Base-by-base conservation (phyloP, 768 basidiomycete species). In the Krasilnikovozyma curviuscula region DNA sequence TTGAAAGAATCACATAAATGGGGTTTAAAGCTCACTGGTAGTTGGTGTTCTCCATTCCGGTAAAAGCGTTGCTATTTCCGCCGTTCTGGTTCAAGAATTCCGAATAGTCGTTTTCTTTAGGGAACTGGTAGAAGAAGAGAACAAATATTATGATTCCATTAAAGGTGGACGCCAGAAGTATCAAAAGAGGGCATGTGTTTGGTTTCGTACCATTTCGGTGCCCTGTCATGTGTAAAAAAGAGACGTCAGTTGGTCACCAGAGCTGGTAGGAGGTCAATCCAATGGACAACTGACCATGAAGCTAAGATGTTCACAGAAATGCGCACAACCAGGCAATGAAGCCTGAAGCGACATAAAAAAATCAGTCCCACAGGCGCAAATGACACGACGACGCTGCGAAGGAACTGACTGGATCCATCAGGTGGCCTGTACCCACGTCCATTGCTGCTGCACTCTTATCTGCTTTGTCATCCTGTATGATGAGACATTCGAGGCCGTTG, bases 391-490 rank as follows among this genome's bases (percentile, higher is more conserved):
- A 19, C 24, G 24, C 34, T 29, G 34, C 18, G 18, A 23, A 16
- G 34, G n/a, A n/a, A 69, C 79, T 64, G 60, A 84, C 84, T 14
- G 93, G 93, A 65, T 98, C 93, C 37, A 73, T 76, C 45, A 98
- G 65, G 65, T 97, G 89, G 4, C 93, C 93, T 2, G 95, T 88
- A 30, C 80, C 79, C 44, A 97, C 86, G 65, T 91, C 83, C 58
- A 98, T 71, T 60, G 84, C 83, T 2, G 91, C 93, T 0, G 88
- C 84, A 10, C 85, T 82, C 66, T 89, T 93, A 67, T 98, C 93
- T 5, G 89, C 77, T 54, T 76, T 77, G 0, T 73, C 65, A 61
- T 98, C 91, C 47, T 78, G 78, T 13, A 97, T 71, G 23, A 98
- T 65, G 54, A 80, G 74, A 1, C 78, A 86, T 52, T 83, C 78